Conservation (phyloP, 2,329 filamentous ascomycete species). For the Verticillium longisporum region DNA sequence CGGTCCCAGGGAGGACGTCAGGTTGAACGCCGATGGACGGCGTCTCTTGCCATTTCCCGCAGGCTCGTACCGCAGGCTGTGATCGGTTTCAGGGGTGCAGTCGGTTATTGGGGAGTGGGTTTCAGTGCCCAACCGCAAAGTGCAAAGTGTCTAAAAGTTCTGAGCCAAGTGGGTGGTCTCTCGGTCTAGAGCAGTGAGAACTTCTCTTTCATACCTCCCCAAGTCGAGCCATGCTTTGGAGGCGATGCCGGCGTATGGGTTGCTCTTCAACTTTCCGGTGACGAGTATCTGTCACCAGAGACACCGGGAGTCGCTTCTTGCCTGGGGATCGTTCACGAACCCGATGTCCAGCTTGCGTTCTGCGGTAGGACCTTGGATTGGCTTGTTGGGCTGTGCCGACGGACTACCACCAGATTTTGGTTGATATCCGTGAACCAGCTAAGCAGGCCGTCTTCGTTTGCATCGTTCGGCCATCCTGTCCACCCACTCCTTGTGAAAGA, state of each 20-base stretch:
- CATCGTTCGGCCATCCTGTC: slow-evolving; percentile 24
- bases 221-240: slow-evolving; percentile 31
- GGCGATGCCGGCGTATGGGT: slow-evolving; percentile 22
- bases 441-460: slow-evolving; percentile 26
- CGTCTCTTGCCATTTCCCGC: too few relatives aligned
- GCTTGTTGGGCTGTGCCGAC: slow-evolving; percentile 18
- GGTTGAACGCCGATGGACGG: too few relatives aligned
- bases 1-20: too few relatives aligned
- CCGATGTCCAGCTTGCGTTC: slow-evolving; percentile 20
- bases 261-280: slow-evolving; percentile 35
- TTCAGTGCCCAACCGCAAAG: too few relatives aligned
- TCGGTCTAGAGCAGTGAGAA: slow-evolving; percentile 29
- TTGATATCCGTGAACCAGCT: slow-evolving; percentile 23
- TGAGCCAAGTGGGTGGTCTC: too few relatives aligned
- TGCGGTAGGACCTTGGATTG: slow-evolving; percentile 15
- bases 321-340: slow-evolving; percentile 21
- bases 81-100: too few relatives aligned
- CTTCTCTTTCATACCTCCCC: slow-evolving; percentile 34
- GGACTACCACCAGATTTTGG: slow-evolving; percentile 18
- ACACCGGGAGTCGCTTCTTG: slow-evolving; percentile 18
- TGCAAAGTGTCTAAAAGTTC: too few relatives aligned
- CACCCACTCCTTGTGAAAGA: slow-evolving; percentile 21
- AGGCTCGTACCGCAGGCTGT: too few relatives aligned
- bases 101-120: too few relatives aligned
- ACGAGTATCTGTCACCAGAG: slow-evolving; percentile 36